These are phyloP conservation scores for Xylaria palmicola DNA, from an alignment of 495 filamentous ascomycete species.

Conservation along the genomic window DNA sequence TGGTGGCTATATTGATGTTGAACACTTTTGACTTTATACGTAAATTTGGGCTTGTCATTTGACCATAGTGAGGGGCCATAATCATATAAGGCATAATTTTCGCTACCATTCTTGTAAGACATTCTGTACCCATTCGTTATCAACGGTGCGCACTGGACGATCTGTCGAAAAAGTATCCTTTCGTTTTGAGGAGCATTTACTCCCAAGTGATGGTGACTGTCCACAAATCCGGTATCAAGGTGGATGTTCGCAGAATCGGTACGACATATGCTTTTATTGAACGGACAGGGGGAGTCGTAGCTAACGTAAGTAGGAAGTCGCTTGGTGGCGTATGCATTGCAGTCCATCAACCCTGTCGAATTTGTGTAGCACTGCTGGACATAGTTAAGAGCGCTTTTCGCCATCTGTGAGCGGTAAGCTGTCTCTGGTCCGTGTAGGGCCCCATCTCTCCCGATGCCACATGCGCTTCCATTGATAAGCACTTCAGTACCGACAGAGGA, in stretches of 20 bases:
- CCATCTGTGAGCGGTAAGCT: background rate
- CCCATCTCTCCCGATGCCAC: background rate
- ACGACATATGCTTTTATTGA: conserved; percentile 11
- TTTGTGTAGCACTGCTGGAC: conserved; percentile 3
- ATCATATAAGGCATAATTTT: conserved; percentile 8
- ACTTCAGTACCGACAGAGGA: conserved; percentile 11
- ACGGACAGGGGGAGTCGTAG: conserved; percentile 21
- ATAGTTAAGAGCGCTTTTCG: conserved; percentile 15
- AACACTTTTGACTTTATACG: background rate
- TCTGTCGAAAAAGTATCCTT: conserved; percentile 6
- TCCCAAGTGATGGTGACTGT: conserved; percentile 20
- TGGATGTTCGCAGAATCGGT: conserved; percentile 12
- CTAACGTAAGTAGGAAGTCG: conserved; percentile 4
- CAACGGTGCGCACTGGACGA: conserved; percentile 22
- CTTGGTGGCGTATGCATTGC: conserved; percentile 3
- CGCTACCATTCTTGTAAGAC: background rate
- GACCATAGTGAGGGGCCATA: background rate
- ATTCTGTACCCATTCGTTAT: conserved; percentile 15
- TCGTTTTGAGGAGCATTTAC: conserved; percentile 19
- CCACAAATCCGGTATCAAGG: conserved; percentile 21
- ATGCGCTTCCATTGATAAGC: background rate
- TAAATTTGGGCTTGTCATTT: background rate
- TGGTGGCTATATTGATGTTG: background rate
- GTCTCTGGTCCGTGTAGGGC: background rate
- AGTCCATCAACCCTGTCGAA: conserved; percentile 10